Percentiles rank a stretch among this genome's conserved stretches.
phyloP scores from a whole-genome alignment of 2,329 filamentous ascomycete species.

The Daldinia sp. region DNA sequence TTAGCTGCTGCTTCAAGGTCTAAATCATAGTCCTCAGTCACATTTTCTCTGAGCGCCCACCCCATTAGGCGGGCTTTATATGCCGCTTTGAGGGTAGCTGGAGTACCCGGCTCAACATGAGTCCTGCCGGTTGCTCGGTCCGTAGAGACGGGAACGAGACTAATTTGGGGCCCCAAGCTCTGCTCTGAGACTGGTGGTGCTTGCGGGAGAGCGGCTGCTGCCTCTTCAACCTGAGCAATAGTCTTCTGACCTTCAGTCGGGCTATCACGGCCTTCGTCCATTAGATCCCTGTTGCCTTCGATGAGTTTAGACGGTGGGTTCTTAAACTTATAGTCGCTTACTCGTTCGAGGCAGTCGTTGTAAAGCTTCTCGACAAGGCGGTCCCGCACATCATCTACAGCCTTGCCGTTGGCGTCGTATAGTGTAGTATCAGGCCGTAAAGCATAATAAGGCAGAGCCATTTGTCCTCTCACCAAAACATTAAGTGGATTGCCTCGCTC shows the following conservation, averaged over 20 bases:
- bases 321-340: slow-evolving; percentile 89
- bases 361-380: slow-evolving; percentile 88
- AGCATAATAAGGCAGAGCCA: slow-evolving; percentile 85
- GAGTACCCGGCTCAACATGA: slow-evolving; percentile 74
- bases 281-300: slow-evolving; percentile 81
- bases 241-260: slow-evolving; percentile 73
- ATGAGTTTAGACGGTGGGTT: slow-evolving; percentile 73
- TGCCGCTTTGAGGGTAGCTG: slow-evolving; percentile 75
- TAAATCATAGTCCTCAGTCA: slow-evolving; percentile 71
- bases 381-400: slow-evolving; percentile 82
- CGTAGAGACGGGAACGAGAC: slow-evolving; percentile 69
- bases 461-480: slow-evolving; percentile 86
- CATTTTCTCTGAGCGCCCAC: slow-evolving; percentile 75
- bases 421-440: slow-evolving; percentile 84
- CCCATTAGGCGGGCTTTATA: slow-evolving; percentile 82
- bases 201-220: slow-evolving; percentile 66
- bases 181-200: slow-evolving; percentile 63
- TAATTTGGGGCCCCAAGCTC: slow-evolving; percentile 60
- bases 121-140: slow-evolving; percentile 76
- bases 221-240: slow-evolving; percentile 77
- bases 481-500: slow-evolving; percentile 95
- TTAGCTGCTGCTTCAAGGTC: slow-evolving; percentile 73
- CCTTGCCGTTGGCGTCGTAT: slow-evolving; percentile 81
- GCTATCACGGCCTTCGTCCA: slow-evolving; percentile 84
- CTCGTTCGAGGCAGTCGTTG: slow-evolving; percentile 92